Percentiles rank a stretch among this genome's conserved stretches.
phyloP scores from a whole-genome alignment of 2,329 filamentous ascomycete genomes.

The Cryphonectria naterciae region DNA sequence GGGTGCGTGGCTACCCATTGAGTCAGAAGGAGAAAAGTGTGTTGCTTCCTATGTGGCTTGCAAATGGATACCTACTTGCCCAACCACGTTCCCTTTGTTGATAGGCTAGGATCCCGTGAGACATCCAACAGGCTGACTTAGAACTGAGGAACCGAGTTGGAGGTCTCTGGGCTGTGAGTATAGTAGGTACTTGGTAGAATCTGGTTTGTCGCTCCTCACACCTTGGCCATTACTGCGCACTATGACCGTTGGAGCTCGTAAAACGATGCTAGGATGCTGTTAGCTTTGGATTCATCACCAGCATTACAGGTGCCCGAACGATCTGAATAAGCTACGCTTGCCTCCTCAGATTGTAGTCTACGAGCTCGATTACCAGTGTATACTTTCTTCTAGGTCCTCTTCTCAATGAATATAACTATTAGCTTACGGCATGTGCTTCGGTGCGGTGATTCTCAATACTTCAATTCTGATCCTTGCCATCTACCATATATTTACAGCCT shows the following conservation, averaged over 20 bases:
- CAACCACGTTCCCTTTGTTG: background rate
- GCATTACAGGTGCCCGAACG: background rate
- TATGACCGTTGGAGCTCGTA: background rate
- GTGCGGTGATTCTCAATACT: background rate
- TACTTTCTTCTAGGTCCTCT: background rate
- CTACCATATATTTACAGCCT: constrained; percentile 27
- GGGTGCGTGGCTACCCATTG: background rate
- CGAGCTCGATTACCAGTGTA: background rate
- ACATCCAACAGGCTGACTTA: background rate
- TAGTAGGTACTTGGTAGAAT: background rate
- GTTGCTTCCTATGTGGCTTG: background rate
- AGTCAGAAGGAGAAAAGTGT: background rate
- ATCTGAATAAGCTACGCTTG: background rate
- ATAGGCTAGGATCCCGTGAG: background rate
- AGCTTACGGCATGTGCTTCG: background rate
- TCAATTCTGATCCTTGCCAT: background rate
- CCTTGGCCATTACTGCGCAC: background rate
- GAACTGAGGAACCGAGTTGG: background rate
- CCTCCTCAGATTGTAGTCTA: background rate
- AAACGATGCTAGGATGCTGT: background rate
- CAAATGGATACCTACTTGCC: background rate
- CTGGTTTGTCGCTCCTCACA: background rate
- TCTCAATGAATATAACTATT: background rate
- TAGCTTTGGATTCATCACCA: background rate
- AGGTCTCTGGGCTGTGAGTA: background rate